phyloP scores from a whole-genome alignment of 164 flowering plant species.

The Brasenia schreberi region DNA sequence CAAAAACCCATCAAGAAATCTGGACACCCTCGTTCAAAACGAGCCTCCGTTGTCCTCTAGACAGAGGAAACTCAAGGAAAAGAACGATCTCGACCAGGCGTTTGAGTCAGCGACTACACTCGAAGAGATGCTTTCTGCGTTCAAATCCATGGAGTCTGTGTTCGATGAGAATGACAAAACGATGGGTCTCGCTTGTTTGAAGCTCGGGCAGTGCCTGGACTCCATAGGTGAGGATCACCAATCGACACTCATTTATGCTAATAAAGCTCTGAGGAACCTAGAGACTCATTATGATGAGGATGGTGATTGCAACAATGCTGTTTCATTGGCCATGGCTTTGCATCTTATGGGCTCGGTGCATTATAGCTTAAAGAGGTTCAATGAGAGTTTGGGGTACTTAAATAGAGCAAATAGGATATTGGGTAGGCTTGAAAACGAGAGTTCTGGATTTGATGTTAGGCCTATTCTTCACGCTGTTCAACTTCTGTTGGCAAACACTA shows the following conservation, averaged over 20 bases:
- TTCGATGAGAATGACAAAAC: slow-evolving; percentile 41
- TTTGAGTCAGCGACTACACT: slow-evolving; percentile 56
- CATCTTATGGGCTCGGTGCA: slow-evolving; percentile 68
- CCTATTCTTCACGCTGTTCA: slow-evolving; percentile 68
- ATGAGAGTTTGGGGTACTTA: slow-evolving; percentile 60
- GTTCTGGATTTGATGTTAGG: slow-evolving; percentile 30
- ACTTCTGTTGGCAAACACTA: slow-evolving; percentile 52
- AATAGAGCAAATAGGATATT: slow-evolving; percentile 60
- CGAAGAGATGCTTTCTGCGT: slow-evolving; percentile 46
- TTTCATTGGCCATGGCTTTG: slow-evolving; percentile 68
- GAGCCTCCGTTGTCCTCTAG: slow-evolving; percentile 36
- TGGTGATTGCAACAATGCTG: slow-evolving; percentile 21
- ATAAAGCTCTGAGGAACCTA: slow-evolving; percentile 48
- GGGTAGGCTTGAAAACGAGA: slow-evolving; percentile 38
- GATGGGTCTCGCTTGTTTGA: slow-evolving; percentile 66
- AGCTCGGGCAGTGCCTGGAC: slow-evolving; percentile 65
- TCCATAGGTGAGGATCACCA: slow-evolving; percentile 67
- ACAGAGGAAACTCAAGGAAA: slow-evolving; percentile 43
- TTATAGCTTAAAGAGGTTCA: slow-evolving; percentile 51
- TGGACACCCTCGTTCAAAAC: slow-evolving; percentile 35
- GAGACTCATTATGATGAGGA: slow-evolving; percentile 9
- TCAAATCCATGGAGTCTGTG: slow-evolving; percentile 44
- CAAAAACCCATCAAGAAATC: slow-evolving; percentile 29
- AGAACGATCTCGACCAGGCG: slow-evolving; percentile 49
- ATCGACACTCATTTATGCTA: slow-evolving; percentile 42